phyloP scores from a whole-genome alignment of 2,329 filamentous ascomycete genomes.

The Bimuria novae-zelandiae region DNA sequence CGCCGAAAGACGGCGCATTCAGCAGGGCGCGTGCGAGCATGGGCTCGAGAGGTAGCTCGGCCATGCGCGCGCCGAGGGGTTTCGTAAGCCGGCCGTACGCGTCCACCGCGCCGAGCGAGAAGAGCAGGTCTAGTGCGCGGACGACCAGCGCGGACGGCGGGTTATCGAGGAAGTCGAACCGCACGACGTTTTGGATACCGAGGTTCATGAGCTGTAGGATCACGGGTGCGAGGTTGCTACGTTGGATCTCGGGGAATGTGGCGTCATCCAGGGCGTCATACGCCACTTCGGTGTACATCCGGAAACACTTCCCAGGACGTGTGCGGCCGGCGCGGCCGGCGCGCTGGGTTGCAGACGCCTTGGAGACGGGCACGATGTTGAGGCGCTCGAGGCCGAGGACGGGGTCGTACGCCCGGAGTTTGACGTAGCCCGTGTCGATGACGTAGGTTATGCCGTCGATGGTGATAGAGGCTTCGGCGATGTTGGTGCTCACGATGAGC shows the following conservation, averaged over 20 bases:
- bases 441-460: slow-evolving; percentile 89
- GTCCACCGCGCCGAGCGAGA: slow-evolving; percentile 83
- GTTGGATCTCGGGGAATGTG: slow-evolving; percentile 87
- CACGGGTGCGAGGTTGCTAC: slow-evolving; percentile 85
- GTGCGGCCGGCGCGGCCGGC: slow-evolving; percentile 90
- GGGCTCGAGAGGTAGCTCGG: slow-evolving; percentile 87
- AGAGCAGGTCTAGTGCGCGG: slow-evolving; percentile 85
- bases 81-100: slow-evolving; percentile 87
- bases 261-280: slow-evolving; percentile 70
- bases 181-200: slow-evolving; percentile 90
- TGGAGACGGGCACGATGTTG: slow-evolving; percentile 79
- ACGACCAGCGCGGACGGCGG: slow-evolving; percentile 84
- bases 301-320: slow-evolving; percentile 89
- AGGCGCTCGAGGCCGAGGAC: slow-evolving; percentile 84
- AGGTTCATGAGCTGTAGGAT: slow-evolving; percentile 92
- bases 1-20: slow-evolving; percentile 73
- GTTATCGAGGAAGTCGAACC: slow-evolving; percentile 85
- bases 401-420: slow-evolving; percentile 84
- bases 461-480: slow-evolving; percentile 96
- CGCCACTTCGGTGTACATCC: slow-evolving; percentile 81
- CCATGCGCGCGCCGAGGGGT: slow-evolving; percentile 88
- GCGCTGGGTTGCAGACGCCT: slow-evolving; percentile 89
- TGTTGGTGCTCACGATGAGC: slow-evolving; percentile 92
- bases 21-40: slow-evolving; percentile 94
- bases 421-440: slow-evolving; percentile 88